Evolutionary conservation across 176 grass and related monocot species (phyloP).

Genomic region (Eragrostis nindensis): DNA sequence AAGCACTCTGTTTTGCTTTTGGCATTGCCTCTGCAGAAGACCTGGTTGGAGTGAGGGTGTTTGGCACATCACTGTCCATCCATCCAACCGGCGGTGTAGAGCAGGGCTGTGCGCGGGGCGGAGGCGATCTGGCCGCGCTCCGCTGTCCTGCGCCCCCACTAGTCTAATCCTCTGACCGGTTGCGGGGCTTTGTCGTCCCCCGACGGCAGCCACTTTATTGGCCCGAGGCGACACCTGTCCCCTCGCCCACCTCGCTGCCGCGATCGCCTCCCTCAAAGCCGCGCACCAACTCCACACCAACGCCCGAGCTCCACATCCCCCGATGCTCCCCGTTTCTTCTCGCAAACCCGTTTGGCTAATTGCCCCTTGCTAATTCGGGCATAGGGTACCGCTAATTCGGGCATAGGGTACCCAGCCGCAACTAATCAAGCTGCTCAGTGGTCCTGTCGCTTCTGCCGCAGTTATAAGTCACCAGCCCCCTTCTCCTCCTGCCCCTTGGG

Average conservation of each 20-base stretch:
- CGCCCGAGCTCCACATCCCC: not conserved
- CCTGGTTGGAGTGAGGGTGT: too few relatives aligned
- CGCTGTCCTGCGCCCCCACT: slow-evolving; percentile 15
- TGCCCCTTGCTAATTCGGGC: slow-evolving; percentile 55
- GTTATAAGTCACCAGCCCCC: slow-evolving; percentile 9
- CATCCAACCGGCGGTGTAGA: not conserved
- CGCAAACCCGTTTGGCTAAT: not conserved
- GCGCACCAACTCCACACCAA: slow-evolving; percentile 41
- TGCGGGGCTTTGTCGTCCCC: slow-evolving; percentile 26
- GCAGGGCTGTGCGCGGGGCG: not conserved
- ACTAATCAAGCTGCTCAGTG: slow-evolving; percentile 35
- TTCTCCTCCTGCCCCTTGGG: not conserved
- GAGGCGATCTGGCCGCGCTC: not conserved
- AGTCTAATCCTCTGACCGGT: slow-evolving; percentile 19
- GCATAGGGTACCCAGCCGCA: slow-evolving; percentile 9
- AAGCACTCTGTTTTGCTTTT: too few relatives aligned
- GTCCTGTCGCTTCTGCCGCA: slow-evolving; percentile 11
- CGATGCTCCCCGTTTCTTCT: not conserved
- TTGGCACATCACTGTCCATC: too few relatives aligned
- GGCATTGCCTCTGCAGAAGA: not conserved
- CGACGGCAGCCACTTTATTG: slow-evolving; percentile 38
- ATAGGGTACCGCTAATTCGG: too few relatives aligned
- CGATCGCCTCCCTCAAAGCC: slow-evolving; percentile 53
- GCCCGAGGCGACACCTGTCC: slow-evolving; percentile 67
- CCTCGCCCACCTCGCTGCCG: slow-evolving; percentile 43